phyloP scores from a whole-genome alignment of 768 basidiomycete genomes.

The Hygrophorus pudorinus region DNA sequence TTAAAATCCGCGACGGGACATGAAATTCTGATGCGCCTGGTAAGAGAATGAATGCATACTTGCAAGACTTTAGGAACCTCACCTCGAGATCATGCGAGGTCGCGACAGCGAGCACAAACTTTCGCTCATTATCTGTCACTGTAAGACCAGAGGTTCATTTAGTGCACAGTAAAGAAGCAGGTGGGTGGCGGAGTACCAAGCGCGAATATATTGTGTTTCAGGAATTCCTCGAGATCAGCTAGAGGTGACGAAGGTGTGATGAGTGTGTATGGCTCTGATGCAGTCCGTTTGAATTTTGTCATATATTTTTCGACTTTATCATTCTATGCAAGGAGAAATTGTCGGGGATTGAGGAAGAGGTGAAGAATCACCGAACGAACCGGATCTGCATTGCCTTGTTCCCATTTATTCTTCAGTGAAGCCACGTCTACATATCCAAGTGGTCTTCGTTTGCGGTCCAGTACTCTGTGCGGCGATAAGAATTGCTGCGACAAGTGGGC shows the following conservation, averaged over 20 bases:
- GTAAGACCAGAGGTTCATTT: not conserved
- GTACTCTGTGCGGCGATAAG: conserved; percentile 41
- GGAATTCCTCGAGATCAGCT: conserved; percentile 72
- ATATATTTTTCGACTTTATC: conserved; percentile 66
- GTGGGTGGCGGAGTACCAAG: conserved; percentile 34
- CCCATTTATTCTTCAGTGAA: conserved; percentile 67
- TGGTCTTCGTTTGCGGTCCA: conserved; percentile 62
- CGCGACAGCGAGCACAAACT: conserved; percentile 77
- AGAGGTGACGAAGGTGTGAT: conserved; percentile 78
- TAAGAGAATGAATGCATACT: not conserved
- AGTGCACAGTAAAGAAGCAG: not conserved
- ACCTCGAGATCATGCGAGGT: conserved; percentile 64
- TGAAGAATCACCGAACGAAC: conserved; percentile 31
- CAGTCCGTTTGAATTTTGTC: conserved; percentile 61
- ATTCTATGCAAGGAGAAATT: conserved; percentile 27
- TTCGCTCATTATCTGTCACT: conserved; percentile 79
- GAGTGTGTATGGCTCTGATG: conserved; percentile 59
- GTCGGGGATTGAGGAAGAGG: not conserved
- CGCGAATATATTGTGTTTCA: conserved; percentile 64
- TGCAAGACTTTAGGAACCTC: not conserved
- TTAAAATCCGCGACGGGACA: conserved; percentile 37
- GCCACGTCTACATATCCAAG: conserved; percentile 81
- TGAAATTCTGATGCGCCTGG: conserved; percentile 17
- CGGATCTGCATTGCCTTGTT: conserved; percentile 58
- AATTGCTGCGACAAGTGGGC: not conserved